phyloP scores from a whole-genome alignment of 2,329 filamentous ascomycete species.

The Endothia cerciana region DNA sequence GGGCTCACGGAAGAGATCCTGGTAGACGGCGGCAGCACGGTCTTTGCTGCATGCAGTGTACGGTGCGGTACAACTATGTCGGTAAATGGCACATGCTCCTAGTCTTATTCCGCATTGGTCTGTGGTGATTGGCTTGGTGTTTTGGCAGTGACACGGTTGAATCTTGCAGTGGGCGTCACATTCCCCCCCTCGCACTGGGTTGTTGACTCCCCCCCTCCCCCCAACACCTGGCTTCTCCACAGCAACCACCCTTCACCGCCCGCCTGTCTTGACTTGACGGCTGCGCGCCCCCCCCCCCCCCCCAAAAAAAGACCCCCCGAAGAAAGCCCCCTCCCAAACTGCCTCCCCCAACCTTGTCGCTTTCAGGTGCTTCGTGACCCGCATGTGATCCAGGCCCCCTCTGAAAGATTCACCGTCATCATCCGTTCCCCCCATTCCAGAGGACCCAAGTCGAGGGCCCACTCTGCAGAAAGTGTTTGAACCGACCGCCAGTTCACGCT shows the following conservation, averaged over 20 bases:
- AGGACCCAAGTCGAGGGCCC: not conserved
- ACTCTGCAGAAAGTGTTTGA: not conserved
- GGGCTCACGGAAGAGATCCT: not conserved
- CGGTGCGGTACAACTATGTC: too few species aligned
- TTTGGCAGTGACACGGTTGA: not conserved
- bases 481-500: conserved; percentile 4
- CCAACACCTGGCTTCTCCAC: not conserved
- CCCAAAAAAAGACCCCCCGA: not conserved
- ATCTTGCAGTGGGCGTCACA: not conserved
- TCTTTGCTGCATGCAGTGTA: too few species aligned
- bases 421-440: not conserved
- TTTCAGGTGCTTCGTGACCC: not conserved
- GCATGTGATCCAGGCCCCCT: not conserved
- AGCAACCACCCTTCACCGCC: conserved; percentile 12
- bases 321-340: too few species aligned
- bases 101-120: not conserved
- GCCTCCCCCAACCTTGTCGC: not conserved
- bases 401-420: conserved; percentile 1
- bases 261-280: too few species aligned
- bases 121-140: not conserved
- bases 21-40: not conserved
- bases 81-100: too few species aligned
- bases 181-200: not conserved
- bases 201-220: not conserved
- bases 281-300: not conserved